phyloP scores from a whole-genome alignment of 208 protist genomes.

The Wallacemonas sp. region DNA sequence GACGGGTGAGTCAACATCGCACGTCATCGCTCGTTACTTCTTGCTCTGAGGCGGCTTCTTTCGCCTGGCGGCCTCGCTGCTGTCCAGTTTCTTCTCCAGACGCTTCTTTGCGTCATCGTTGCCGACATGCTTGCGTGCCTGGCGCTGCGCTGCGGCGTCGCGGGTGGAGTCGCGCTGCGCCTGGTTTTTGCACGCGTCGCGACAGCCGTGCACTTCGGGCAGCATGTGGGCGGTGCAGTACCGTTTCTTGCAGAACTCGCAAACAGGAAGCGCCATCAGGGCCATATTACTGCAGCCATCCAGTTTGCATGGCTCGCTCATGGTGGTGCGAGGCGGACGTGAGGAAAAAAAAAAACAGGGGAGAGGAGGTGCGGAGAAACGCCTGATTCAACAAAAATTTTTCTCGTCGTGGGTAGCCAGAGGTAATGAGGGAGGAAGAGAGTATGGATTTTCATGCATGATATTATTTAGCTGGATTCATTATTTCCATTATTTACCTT shows the following conservation, averaged over 20 bases:
- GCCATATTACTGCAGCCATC: slow-evolving; percentile 42
- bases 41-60: slow-evolving; percentile 47
- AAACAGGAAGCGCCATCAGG: slow-evolving; percentile 58
- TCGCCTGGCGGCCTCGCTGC: slow-evolving; percentile 50
- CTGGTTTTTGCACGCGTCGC: slow-evolving; percentile 62
- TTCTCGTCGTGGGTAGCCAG: not conserved
- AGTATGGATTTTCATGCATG: not conserved
- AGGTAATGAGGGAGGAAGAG: not conserved
- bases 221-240: slow-evolving; percentile 82
- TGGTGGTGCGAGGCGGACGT: slow-evolving; percentile 1
- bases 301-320: slow-evolving; percentile 39
- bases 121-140: slow-evolving; percentile 68
- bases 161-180: slow-evolving; percentile 59
- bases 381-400: no score
- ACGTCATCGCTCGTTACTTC: no score
- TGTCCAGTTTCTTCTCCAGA: slow-evolving; percentile 56
- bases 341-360: not conserved
- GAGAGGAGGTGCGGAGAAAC: not conserved
- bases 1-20: no score
- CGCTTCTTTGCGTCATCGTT: slow-evolving; percentile 68
- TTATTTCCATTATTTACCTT: not conserved
- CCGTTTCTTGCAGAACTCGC: slow-evolving; percentile 64
- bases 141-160: slow-evolving; percentile 53
- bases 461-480: no score
- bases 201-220: slow-evolving; percentile 86